A percentile compares a stretch with the other conserved stretches of the same genome.
Evolutionary conservation across 176 grass and related monocot genomes (phyloP).

Genomic region (sorghum (Sorghum bicolor)): Sorghum_bicolor_NCBIv3 NC_012877.2:9296501-9297000

Average conservation of each 20-base stretch:
- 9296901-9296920: slow-evolving; percentile 66
- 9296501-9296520: not conserved
- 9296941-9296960: slow-evolving; percentile 75
- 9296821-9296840: not conserved
- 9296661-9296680: not conserved
- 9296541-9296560: not conserved
- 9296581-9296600: slow-evolving; percentile 4
- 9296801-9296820: not conserved
- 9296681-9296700: not conserved
- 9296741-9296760: not conserved
- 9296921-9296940: slow-evolving; percentile 71
- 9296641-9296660: not conserved
- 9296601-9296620: not conserved
- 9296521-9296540: slow-evolving; percentile 7
- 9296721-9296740: not conserved
- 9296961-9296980: slow-evolving; percentile 52
- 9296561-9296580: not conserved
- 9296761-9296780: not conserved
- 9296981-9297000: slow-evolving; percentile 55
- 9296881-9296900: slow-evolving; percentile 53
- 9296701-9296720: not conserved
- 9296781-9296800: not conserved
- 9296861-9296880: slow-evolving; percentile 23
- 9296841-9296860: slow-evolving; percentile 25
- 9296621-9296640: not conserved